Conservation (phyloP, 768 basidiomycete genomes). For the Mrakia blollopis region DNA sequence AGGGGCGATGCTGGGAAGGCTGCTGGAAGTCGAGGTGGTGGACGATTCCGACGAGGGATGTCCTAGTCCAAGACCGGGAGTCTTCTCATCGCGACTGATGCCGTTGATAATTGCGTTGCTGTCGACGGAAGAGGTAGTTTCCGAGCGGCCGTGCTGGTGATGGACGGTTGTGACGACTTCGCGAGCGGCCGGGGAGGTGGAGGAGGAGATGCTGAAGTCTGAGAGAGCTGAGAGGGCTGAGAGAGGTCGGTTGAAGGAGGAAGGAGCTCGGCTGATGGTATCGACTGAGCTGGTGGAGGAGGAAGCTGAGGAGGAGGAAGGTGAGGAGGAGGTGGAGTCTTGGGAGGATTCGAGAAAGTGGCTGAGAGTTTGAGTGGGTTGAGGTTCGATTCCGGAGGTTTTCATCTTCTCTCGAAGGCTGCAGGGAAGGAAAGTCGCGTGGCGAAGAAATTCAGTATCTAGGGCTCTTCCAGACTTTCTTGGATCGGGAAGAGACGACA, state of each 20-base stretch:
- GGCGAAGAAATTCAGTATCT: no score
- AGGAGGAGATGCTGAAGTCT: background rate
- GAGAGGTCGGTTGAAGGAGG: conserved; percentile 9
- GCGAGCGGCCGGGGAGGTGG: background rate
- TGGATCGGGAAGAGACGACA: background rate
- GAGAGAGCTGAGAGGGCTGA: conserved; percentile 9
- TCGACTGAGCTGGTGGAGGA: background rate
- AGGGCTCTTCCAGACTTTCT: no score
- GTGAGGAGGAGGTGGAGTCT: background rate
- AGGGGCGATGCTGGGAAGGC: background rate
- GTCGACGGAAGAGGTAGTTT: background rate
- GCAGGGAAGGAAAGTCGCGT: background rate
- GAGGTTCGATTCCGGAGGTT: background rate
- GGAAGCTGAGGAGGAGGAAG: conserved; percentile 1
- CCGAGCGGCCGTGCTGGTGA: background rate
- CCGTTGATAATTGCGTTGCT: background rate
- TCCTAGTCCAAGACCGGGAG: background rate
- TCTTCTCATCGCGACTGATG: background rate
- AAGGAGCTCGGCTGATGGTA: background rate
- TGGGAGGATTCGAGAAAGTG: conserved; percentile 5
- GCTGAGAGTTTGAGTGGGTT: background rate
- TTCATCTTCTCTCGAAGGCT: conserved; percentile 2
- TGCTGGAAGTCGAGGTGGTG: background rate
- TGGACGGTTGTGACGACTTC: conserved; percentile 1
- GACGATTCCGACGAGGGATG: background rate